Evolutionary conservation across 495 filamentous ascomycete genomes (phyloP).

Genomic region (Neurospora sp.): DNA sequence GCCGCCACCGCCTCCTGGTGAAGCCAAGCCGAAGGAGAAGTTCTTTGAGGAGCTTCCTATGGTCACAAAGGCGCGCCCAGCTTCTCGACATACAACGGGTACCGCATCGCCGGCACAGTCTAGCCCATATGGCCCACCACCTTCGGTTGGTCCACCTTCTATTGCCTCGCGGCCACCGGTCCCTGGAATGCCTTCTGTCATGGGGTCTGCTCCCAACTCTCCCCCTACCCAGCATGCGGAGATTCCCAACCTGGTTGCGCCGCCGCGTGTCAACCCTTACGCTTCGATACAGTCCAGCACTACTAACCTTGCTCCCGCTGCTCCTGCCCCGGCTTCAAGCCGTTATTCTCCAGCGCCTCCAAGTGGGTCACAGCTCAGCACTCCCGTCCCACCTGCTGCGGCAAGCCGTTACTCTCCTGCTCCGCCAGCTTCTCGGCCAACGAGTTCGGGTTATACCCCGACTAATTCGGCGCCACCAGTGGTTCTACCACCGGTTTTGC

Average conservation of each 20-base stretch:
- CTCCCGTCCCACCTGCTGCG: slow-evolving; percentile 28
- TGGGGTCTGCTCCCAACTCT: background rate
- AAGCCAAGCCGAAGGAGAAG: slow-evolving; percentile 33
- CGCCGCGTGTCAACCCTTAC: slow-evolving; percentile 56
- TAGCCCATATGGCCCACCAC: slow-evolving; percentile 22
- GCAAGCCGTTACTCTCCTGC: slow-evolving; percentile 45
- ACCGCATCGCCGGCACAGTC: slow-evolving; percentile 28
- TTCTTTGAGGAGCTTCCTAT: slow-evolving; percentile 90
- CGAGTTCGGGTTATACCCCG: slow-evolving; percentile 31
- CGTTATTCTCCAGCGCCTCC: slow-evolving; percentile 56
- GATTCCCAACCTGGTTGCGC: slow-evolving; percentile 36
- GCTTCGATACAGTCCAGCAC: slow-evolving; percentile 34
- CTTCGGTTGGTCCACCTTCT: slow-evolving; percentile 22
- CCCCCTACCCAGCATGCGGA: slow-evolving; percentile 16
- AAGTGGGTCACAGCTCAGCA: slow-evolving; percentile 25
- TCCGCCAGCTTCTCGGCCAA: slow-evolving; percentile 28
- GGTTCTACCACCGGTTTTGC: slow-evolving; percentile 47
- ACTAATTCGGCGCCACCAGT: slow-evolving; percentile 28
- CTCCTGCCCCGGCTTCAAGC: slow-evolving; percentile 26
- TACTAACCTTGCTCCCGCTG: slow-evolving; percentile 30
- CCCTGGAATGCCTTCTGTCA: slow-evolving; percentile 13
- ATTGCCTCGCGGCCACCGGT: slow-evolving; percentile 5
- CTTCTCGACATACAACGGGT: slow-evolving; percentile 29
- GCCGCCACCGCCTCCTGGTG: slow-evolving; percentile 18
- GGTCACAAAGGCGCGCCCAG: slow-evolving; percentile 44